Evolutionary conservation across 2,329 filamentous ascomycete species (phyloP).

Genomic region (Fusarium sp.): DNA sequence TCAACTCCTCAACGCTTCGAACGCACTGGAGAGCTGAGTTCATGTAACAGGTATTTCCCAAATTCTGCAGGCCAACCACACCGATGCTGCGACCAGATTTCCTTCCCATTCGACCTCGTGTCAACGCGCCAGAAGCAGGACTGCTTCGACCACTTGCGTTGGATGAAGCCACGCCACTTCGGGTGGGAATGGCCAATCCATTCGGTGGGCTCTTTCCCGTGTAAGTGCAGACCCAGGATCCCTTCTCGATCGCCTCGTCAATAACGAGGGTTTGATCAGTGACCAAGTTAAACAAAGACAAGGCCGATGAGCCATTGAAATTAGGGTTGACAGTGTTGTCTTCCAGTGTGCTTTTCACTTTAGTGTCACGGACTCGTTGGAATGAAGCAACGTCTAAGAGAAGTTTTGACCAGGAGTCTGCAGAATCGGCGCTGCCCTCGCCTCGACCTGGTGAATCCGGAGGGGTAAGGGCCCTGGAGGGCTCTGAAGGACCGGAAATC

Average conservation of each 20-base stretch:
- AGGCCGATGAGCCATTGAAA: constrained; percentile 78
- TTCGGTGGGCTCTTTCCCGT: constrained; percentile 51
- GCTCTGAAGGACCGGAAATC: constrained; percentile 51
- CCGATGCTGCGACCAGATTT: constrained; percentile 79
- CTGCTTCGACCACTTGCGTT: constrained; percentile 75
- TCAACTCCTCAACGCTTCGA: constrained; percentile 91
- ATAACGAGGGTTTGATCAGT: constrained; percentile 83
- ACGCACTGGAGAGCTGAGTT: constrained; percentile 97
- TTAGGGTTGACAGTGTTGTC: constrained; percentile 81
- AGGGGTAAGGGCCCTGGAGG: constrained; percentile 54
- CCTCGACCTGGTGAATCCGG: constrained; percentile 56
- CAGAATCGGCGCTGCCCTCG: constrained; percentile 41
- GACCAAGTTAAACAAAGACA: constrained; percentile 76
- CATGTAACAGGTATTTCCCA: constrained; percentile 99
- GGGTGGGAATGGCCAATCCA: constrained; percentile 54
- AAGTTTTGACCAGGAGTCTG: constrained; percentile 57
- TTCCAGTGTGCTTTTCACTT: constrained; percentile 43
- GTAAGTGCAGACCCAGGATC: constrained; percentile 68
- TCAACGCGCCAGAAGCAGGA: constrained; percentile 70
- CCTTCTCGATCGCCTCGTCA: constrained; percentile 76
- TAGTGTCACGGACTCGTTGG: constrained; percentile 48
- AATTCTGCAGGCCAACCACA: constrained; percentile 85
- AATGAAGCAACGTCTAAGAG: constrained; percentile 68
- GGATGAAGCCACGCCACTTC: constrained; percentile 45
- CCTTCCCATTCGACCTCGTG: constrained; percentile 77